These are phyloP conservation scores for Sclerotinia sclerotiorum DNA, from an alignment of 2,329 filamentous ascomycete species.

Conservation along the genomic window DNA sequence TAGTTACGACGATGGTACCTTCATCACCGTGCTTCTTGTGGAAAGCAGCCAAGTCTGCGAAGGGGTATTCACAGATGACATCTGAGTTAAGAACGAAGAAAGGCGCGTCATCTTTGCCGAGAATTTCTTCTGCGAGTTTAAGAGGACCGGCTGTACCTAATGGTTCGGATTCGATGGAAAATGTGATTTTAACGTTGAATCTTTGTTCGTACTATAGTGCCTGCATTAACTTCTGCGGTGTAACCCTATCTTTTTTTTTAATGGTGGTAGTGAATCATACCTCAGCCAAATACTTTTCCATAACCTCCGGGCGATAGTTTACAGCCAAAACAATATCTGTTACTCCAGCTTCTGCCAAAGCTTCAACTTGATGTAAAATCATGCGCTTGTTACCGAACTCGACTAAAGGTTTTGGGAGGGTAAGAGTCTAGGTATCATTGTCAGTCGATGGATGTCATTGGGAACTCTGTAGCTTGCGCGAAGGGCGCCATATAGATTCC, in stretches of 20 bases:
- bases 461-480: slow-evolving; percentile 24
- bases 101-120: slow-evolving; percentile 88
- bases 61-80: slow-evolving; percentile 97
- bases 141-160: slow-evolving; percentile 92
- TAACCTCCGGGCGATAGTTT: slow-evolving; percentile 97
- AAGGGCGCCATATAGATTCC: slow-evolving; percentile 18
- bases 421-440: slow-evolving; percentile 68
- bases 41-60: slow-evolving; percentile 84
- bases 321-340: slow-evolving; percentile 97
- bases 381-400: slow-evolving; percentile 99
- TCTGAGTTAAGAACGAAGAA: slow-evolving; percentile 99
- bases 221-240: slow-evolving; percentile 28
- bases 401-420: slow-evolving; percentile 93
- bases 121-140: slow-evolving; percentile 89
- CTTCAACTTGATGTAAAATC: slow-evolving; percentile 98
- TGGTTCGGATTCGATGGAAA: slow-evolving; percentile 94
- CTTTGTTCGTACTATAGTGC: slow-evolving; percentile 73
- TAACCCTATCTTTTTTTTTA: slow-evolving; percentile 2
- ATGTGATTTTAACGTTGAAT: slow-evolving; percentile 93
- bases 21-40: slow-evolving; percentile 92
- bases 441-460: slow-evolving; percentile 35
- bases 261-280: slow-evolving; percentile 49
- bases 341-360: slow-evolving; percentile 87
- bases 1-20: slow-evolving; percentile 97
- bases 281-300: slow-evolving; percentile 91